Evolutionary conservation across 768 basidiomycete species (phyloP), one percentile per base, ranked within the genome.

Genomic region (Sarcodon sp.): DNA sequence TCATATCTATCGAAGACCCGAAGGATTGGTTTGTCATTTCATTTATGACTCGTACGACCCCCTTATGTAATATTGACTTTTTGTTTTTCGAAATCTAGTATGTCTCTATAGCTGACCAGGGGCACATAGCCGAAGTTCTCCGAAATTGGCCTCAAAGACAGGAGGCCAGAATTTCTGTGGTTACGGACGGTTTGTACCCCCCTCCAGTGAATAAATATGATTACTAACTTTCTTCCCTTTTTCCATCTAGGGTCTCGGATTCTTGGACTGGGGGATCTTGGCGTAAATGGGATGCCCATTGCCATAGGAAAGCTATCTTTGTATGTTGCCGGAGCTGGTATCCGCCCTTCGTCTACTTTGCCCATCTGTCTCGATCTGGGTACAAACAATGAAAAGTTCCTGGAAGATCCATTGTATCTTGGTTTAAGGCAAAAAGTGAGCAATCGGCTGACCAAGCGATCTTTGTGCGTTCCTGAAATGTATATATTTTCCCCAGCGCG

Each of bases 221-320:
- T 46, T 13, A 16, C 39, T 45, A 13, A 46, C 48, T 32, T 49
- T 33, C 35, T 37, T n/a, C n/a, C n/a, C n/a, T n/a, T 49, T 57
- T 16, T 4, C 5, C 39, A 13, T 41, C 13, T 64, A 78, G 88
- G 84, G 34, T 88, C 86, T 13, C 81, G 92, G 43, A 92, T 94
- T 56, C 75, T 96, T 34, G 92, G 92, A 49, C 66, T 96, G 15
- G 92, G 87, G 12, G 86, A 87, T 57, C 76, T 87, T 38, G 85
- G 86, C 34, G 73, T 85, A 32, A 87, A 87, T 58, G 85, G 85
- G 10, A 87, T 87, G 85, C 82, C 83, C 0, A 90, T 94, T 55
- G 79, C 86, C 7, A 83, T 92, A 45, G 92, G 92, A n/a, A 94
- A 96, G 64, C 71, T 97, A 6, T 87, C 86, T 13, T 73, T 96